These are phyloP conservation scores for Candida sithepensis DNA, from an alignment of 805 yeast species.

Conservation along the genomic window DNA sequence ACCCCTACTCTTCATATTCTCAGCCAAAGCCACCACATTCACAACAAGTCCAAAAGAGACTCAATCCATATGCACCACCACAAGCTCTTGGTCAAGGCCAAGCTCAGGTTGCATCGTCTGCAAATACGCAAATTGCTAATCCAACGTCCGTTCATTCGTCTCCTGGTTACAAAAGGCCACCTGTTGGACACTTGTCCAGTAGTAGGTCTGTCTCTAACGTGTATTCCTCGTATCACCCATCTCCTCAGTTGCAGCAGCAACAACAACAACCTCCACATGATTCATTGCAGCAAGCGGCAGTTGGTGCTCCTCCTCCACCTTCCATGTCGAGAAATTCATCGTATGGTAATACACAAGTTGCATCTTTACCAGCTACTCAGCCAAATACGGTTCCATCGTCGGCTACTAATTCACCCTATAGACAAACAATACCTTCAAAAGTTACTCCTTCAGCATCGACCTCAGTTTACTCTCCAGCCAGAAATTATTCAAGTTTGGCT, in stretches of 20 bases:
- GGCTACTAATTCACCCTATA: neutral
- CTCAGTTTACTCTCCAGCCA: neutral
- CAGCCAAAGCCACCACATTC: conserved; percentile 11
- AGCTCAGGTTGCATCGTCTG: neutral
- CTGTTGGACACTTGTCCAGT: neutral
- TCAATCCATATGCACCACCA: conserved; percentile 12
- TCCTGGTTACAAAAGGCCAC: neutral
- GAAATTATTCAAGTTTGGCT: neutral
- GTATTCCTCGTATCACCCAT: neutral
- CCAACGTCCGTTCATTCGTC: neutral
- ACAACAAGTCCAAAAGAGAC: conserved; percentile 7
- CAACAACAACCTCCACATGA: neutral
- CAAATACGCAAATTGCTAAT: neutral
- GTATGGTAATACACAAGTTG: neutral
- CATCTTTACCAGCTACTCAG: neutral
- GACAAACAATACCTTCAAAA: neutral
- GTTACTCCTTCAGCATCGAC: neutral
- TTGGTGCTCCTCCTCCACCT: neutral
- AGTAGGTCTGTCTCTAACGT: neutral
- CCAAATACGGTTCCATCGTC: neutral
- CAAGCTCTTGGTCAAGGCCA: neutral
- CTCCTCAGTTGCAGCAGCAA: neutral
- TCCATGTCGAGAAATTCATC: neutral
- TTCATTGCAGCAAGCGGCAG: neutral
- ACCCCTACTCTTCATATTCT: conserved; percentile 7